Conservation (phyloP, 768 basidiomycete species). For the Dentipellis fragilis region DNA sequence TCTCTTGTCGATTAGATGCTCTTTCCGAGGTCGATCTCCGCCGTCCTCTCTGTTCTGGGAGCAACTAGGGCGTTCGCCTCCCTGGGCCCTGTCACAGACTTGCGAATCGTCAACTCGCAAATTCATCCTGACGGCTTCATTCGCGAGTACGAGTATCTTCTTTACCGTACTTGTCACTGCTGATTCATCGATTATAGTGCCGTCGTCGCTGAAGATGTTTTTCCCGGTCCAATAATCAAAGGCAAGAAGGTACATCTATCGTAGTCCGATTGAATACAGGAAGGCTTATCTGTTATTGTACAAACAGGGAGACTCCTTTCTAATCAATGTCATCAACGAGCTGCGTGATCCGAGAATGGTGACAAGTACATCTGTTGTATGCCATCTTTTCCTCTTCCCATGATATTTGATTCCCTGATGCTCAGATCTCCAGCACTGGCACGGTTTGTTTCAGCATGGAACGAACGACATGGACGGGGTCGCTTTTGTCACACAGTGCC, state of each 20-base stretch:
- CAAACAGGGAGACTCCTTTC: no score
- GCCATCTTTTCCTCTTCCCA: no score
- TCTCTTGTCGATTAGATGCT: no score
- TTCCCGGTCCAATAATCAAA: neutral
- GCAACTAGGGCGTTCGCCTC: no score
- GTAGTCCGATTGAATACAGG: no score
- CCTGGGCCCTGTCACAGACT: conserved; percentile 2
- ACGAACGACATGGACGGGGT: conserved; percentile 33
- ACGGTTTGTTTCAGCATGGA: conserved; percentile 29
- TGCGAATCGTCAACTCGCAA: conserved; percentile 9
- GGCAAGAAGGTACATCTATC: neutral
- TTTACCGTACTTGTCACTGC: neutral
- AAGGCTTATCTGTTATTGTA: no score
- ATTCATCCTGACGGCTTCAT: conserved; percentile 7
- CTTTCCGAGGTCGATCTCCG: no score
- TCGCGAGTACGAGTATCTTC: neutral
- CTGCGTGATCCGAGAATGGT: no score
- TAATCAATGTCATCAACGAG: no score
- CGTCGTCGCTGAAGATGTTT: neutral
- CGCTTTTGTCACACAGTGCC: conserved; percentile 33
- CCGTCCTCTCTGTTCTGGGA: no score
- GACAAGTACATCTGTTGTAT: no score
- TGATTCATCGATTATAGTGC: neutral
- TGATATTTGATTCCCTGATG: no score
- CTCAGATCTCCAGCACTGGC: conserved; percentile 30